phyloP scores from a whole-genome alignment of 768 basidiomycete genomes.

The Amanita exitialis region DNA sequence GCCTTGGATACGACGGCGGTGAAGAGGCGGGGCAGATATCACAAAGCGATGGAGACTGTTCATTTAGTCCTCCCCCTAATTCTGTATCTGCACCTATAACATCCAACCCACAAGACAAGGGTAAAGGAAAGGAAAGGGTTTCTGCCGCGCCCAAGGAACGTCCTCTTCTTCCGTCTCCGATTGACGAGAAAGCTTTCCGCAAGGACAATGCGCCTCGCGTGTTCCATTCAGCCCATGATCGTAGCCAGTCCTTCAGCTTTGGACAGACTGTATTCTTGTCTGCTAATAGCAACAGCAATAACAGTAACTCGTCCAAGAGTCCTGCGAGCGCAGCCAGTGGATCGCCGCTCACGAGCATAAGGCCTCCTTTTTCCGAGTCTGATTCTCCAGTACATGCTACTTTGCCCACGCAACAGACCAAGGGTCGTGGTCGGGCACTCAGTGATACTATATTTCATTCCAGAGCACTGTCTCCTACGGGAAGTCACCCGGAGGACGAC shows the following conservation, averaged over 20 bases:
- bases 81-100: constrained; percentile 22
- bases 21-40: constrained; percentile 24
- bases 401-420: constrained; percentile 15
- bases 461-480: constrained; percentile 33
- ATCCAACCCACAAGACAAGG: constrained; percentile 22
- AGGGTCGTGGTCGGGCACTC: constrained; percentile 40
- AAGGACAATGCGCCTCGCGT: constrained; percentile 28
- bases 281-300: constrained; percentile 14
- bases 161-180: constrained; percentile 12
- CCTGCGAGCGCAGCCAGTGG: constrained; percentile 12
- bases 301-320: constrained; percentile 10
- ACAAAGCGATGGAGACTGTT: constrained; percentile 16
- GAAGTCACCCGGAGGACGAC: constrained; percentile 43
- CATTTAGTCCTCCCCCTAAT: constrained; percentile 10
- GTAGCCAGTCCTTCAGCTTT: constrained; percentile 61
- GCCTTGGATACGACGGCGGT: constrained; percentile 29
- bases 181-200: constrained; percentile 39
- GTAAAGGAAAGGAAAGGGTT: constrained; percentile 25
- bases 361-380: constrained; percentile 17
- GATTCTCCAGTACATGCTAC: constrained; percentile 16
- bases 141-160: constrained; percentile 13
- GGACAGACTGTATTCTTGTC: constrained; percentile 58
- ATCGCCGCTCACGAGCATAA: constrained; percentile 16
- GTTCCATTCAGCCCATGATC: constrained; percentile 33
- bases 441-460: constrained; percentile 56